These are phyloP conservation scores for Emergomyces pasteurianus DNA, from an alignment of 2,329 filamentous ascomycete species.

Conservation along the genomic window DNA sequence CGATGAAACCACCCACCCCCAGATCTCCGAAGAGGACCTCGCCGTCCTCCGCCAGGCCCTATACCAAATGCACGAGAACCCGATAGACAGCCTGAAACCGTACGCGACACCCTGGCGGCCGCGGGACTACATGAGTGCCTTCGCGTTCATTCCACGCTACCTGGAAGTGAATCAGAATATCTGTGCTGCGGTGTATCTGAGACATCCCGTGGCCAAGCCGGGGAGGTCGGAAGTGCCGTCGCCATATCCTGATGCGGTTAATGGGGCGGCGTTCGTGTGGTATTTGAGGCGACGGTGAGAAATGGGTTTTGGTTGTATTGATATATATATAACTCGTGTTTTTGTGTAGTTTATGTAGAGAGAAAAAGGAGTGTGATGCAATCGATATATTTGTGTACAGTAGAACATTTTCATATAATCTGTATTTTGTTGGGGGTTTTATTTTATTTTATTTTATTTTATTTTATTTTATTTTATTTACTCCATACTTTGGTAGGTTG, in stretches of 20 bases:
- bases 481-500: not conserved
- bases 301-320: slow-evolving; percentile 10
- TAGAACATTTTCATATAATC: not conserved
- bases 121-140: slow-evolving; percentile 74
- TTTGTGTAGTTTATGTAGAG: not conserved
- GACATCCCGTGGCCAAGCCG: slow-evolving; percentile 81
- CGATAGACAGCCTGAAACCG: slow-evolving; percentile 62
- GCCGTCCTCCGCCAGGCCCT: slow-evolving; percentile 45
- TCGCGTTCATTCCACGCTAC: slow-evolving; percentile 90
- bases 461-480: not conserved
- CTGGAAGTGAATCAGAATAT: slow-evolving; percentile 97
- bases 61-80: slow-evolving; percentile 57
- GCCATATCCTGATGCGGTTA: slow-evolving; percentile 59
- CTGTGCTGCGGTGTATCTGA: slow-evolving; percentile 86
- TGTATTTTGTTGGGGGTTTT: too few relatives aligned
- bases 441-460: not conserved
- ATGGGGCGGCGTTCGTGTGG: slow-evolving; percentile 83
- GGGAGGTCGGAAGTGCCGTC: slow-evolving; percentile 74
- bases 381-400: not conserved
- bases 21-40: slow-evolving; percentile 38
- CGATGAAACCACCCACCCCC: slow-evolving; percentile 29
- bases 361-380: not conserved
- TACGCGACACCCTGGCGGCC: slow-evolving; percentile 89
- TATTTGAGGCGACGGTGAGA: slow-evolving; percentile 77
- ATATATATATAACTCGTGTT: not conserved